Percentiles rank a stretch among this genome's conserved stretches.
Evolutionary conservation across 2,329 filamentous ascomycete species (phyloP).

Genomic region (Fusarium mexicanum): DNA sequence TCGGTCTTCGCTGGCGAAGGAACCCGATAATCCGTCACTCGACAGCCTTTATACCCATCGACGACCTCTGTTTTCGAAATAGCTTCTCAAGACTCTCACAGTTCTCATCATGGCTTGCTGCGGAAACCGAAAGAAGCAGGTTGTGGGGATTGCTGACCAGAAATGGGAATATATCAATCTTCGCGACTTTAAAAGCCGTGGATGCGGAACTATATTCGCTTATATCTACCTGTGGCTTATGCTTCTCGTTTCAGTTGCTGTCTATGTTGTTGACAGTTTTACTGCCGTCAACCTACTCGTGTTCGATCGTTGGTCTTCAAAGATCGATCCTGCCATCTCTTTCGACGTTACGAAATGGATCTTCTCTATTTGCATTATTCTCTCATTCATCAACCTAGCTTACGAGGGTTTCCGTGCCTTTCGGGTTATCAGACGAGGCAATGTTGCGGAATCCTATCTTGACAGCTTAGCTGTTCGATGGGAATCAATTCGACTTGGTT

Average conservation of each 20-base stretch:
- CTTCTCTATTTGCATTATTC: constrained; percentile 90
- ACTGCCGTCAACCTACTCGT: constrained; percentile 90
- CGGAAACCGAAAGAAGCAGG: constrained; percentile 68
- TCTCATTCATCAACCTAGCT: constrained; percentile 83
- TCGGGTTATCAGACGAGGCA: constrained; percentile 83
- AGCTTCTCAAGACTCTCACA: constrained; percentile 12
- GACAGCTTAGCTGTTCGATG: constrained; percentile 86
- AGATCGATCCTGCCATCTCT: constrained; percentile 80
- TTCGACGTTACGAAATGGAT: constrained; percentile 91
- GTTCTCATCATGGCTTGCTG: constrained; percentile 70
- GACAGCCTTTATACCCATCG: constrained; percentile 20
- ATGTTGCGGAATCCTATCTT: constrained; percentile 90
- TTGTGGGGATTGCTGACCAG: constrained; percentile 80
- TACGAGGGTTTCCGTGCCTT: constrained; percentile 84
- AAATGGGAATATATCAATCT: constrained; percentile 90
- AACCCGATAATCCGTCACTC: constrained; percentile 46
- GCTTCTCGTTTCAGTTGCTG: constrained; percentile 79
- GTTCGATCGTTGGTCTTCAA: constrained; percentile 88
- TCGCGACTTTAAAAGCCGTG: constrained; percentile 84
- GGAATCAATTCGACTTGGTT: constrained; percentile 81
- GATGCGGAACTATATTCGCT: constrained; percentile 79
- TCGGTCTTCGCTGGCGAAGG: constrained; percentile 62
- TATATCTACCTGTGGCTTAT: constrained; percentile 88
- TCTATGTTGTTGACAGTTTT: constrained; percentile 91
- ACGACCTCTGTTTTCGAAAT: constrained; percentile 22